Evolutionary conservation across 495 filamentous ascomycete genomes (phyloP).

Genomic region (Podospora fimiseda): DNA sequence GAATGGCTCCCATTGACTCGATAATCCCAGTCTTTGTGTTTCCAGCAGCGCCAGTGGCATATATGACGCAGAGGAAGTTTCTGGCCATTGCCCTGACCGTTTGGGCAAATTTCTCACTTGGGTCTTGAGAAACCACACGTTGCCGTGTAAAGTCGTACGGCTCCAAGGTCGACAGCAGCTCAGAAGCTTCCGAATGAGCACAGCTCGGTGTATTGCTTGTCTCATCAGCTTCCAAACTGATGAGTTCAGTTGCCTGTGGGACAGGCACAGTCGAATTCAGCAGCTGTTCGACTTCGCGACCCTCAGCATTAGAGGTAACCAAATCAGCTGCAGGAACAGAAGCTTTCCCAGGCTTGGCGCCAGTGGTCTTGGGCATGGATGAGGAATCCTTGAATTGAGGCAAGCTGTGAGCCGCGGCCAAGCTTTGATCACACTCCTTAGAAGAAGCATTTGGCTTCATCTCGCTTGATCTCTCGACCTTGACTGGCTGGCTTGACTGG

Average conservation of each 20-base stretch:
- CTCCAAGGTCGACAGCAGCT: slow-evolving; percentile 1
- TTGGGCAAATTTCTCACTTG: not conserved
- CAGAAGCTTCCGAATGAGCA: not conserved
- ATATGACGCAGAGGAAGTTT: not conserved
- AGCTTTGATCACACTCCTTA: too few relatives aligned
- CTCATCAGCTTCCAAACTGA: not conserved
- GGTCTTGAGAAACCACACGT: not conserved
- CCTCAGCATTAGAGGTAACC: not conserved
- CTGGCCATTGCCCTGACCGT: not conserved
- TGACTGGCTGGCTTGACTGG: too few relatives aligned
- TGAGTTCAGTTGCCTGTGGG: not conserved
- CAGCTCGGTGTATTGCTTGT: not conserved
- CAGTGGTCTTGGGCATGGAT: too few relatives aligned
- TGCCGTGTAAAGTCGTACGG: not conserved
- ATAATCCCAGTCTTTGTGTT: not conserved
- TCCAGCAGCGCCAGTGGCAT: not conserved
- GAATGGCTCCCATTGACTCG: not conserved
- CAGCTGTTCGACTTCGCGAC: not conserved
- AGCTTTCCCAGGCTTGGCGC: too few relatives aligned
- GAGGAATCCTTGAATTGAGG: too few relatives aligned
- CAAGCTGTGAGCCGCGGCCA: too few relatives aligned
- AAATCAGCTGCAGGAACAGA: too few relatives aligned
- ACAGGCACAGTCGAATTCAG: not conserved
- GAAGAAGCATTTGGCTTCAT: too few relatives aligned
- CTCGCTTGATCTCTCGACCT: too few relatives aligned